Conservation (phyloP, 495 filamentous ascomycete genomes). For the Cercophora newfieldiana region DNA sequence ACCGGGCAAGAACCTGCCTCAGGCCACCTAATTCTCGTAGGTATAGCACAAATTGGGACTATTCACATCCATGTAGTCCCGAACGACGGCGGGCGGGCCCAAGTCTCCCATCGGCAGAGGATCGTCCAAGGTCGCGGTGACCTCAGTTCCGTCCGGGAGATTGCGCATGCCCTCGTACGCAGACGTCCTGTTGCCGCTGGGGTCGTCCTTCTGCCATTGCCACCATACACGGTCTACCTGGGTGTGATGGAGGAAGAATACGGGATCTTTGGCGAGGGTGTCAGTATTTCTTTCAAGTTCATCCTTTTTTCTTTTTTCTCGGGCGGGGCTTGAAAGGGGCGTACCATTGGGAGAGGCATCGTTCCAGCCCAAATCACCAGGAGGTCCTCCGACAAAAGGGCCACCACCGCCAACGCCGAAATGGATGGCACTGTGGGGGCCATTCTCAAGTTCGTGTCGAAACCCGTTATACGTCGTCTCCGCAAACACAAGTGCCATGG, state of each 20-base stretch:
- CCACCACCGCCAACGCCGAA: slow-evolving; percentile 4
- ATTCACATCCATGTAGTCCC: slow-evolving; percentile 6
- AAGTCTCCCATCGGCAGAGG: background rate
- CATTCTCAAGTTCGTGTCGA: background rate
- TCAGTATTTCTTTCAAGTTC: background rate
- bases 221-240: slow-evolving; percentile 12
- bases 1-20: too few species aligned
- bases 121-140: background rate
- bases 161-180: background rate
- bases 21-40: slow-evolving; percentile 2
- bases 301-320: too few species aligned
- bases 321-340: background rate
- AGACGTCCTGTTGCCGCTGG: background rate
- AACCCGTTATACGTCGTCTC: slow-evolving; percentile 3
- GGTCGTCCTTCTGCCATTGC: slow-evolving; percentile 10
- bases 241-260: slow-evolving; percentile 16
- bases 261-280: background rate
- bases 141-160: background rate
- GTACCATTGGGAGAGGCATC: slow-evolving; percentile 9
- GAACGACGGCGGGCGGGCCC: background rate
- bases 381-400: too few species aligned
- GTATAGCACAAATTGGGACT: slow-evolving; percentile 4
- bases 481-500: background rate
- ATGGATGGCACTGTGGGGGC: slow-evolving; percentile 8
- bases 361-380: background rate